Conservation (phyloP, 331 rosid species). For the Cydonia oblonga region DNA sequence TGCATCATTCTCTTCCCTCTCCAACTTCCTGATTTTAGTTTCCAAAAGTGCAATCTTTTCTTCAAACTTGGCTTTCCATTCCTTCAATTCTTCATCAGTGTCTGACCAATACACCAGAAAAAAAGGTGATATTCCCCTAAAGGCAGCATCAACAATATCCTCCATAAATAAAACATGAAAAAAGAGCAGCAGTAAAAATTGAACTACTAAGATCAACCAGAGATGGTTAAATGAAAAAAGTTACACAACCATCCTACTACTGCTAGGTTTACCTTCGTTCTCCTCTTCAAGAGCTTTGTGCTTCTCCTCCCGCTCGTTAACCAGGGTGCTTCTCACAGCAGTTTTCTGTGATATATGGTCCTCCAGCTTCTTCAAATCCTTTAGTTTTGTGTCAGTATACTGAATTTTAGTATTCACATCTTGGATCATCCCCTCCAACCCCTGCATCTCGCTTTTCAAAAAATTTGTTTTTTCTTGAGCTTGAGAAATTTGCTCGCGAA, state of each 20-base stretch:
- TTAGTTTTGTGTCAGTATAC: slow-evolving; percentile 35
- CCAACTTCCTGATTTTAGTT: slow-evolving; percentile 47
- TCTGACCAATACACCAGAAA: slow-evolving; percentile 36
- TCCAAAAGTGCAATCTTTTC: slow-evolving; percentile 53
- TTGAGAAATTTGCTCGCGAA: slow-evolving; percentile 73
- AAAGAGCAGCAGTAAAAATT: background rate
- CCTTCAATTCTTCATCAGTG: slow-evolving; percentile 80
- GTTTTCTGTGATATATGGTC: slow-evolving; percentile 52
- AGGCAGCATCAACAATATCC: background rate
- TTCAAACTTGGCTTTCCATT: slow-evolving; percentile 77
- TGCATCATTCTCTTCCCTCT: slow-evolving; percentile 59
- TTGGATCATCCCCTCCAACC: slow-evolving; percentile 55
- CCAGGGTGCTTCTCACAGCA: slow-evolving; percentile 56
- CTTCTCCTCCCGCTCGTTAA: slow-evolving; percentile 52
- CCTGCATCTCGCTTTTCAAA: slow-evolving; percentile 44
- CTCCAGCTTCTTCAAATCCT: slow-evolving; percentile 48
- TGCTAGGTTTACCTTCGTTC: slow-evolving; percentile 50
- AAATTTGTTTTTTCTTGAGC: slow-evolving; percentile 72
- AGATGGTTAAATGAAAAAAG: background rate
- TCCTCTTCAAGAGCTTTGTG: slow-evolving; percentile 58
- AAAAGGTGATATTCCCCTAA: slow-evolving; percentile 8
- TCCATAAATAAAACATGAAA: background rate
- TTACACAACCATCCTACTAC: background rate
- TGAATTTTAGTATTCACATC: slow-evolving; percentile 50
- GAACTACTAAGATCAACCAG: background rate